Evolutionary conservation across 345 rosid genomes (phyloP).

Genomic region (Bruguiera gymnorhiza): DNA sequence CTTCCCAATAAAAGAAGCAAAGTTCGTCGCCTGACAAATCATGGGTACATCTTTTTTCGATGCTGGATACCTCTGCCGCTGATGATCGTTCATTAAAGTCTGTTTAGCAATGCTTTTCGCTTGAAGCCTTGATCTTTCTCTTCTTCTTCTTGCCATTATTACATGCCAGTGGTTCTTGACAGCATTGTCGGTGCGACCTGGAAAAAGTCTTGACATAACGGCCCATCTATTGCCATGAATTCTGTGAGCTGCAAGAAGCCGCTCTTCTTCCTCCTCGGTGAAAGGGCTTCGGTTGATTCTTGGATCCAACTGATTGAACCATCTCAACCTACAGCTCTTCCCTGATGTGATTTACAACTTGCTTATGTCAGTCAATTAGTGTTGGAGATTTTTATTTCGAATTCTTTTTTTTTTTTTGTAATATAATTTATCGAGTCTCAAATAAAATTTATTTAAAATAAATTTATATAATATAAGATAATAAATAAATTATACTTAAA

Average conservation of each 20-base stretch:
- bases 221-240: conserved; percentile 96
- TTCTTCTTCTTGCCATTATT: conserved; percentile 70
- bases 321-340: conserved; percentile 92
- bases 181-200: conserved; percentile 92
- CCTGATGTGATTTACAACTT: conserved; percentile 35
- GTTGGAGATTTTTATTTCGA: too few relatives aligned
- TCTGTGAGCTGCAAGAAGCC: conserved; percentile 69
- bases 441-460: too few relatives aligned
- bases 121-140: conserved; percentile 36
- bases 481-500: too few relatives aligned
- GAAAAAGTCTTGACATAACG: conserved; percentile 70
- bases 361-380: too few relatives aligned
- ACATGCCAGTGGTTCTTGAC: conserved; percentile 99
- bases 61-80: neutral
- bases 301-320: conserved; percentile 95
- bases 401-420: too few relatives aligned
- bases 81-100: neutral
- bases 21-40: neutral
- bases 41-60: conserved; percentile 3
- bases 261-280: conserved; percentile 87
- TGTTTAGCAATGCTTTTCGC: conserved; percentile 14
- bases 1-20: conserved; percentile 8
- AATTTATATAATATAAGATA: too few relatives aligned
- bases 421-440: too few relatives aligned
- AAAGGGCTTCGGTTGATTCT: conserved; percentile 83